Conservation (phyloP, 2,329 filamentous ascomycete genomes). For the Fusarium annulatum region DNA sequence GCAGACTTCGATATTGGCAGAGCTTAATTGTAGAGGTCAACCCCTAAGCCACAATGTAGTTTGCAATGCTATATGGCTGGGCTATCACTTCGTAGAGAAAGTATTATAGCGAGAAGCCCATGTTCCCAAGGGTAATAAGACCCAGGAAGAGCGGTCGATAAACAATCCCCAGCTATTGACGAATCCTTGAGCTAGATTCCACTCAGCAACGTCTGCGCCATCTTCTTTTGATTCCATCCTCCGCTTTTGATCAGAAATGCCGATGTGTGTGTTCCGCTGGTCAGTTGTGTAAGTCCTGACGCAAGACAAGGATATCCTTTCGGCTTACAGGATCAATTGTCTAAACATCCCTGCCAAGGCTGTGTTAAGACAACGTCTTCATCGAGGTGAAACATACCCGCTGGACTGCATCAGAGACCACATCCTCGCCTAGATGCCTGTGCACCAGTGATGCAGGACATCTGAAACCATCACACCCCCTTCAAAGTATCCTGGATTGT, state of each 20-base stretch:
- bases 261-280: slow-evolving; percentile 30
- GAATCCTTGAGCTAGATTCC: slow-evolving; percentile 24
- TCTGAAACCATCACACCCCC: slow-evolving; percentile 40
- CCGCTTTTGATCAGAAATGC: slow-evolving; percentile 12
- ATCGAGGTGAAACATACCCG: slow-evolving; percentile 63
- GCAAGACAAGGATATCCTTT: slow-evolving; percentile 34
- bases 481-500: slow-evolving; percentile 22
- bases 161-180: slow-evolving; percentile 35
- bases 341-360: slow-evolving; percentile 41
- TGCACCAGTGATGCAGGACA: slow-evolving; percentile 50
- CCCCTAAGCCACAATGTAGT: slow-evolving; percentile 36
- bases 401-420: slow-evolving; percentile 56
- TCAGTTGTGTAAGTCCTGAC: slow-evolving; percentile 24
- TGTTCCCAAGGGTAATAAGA: slow-evolving; percentile 24
- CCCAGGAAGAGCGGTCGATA: slow-evolving; percentile 18
- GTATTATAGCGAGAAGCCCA: slow-evolving; percentile 31
- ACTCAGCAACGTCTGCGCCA: slow-evolving; percentile 10
- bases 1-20: slow-evolving; percentile 18
- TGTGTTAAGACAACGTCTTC: slow-evolving; percentile 43
- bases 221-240: slow-evolving; percentile 17
- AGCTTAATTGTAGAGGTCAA: slow-evolving; percentile 27
- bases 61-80: slow-evolving; percentile 2
- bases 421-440: slow-evolving; percentile 48
- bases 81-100: slow-evolving; percentile 13
- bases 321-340: slow-evolving; percentile 34